Conservation (phyloP, 108 stramenopile genomes). For the Fistulifera solaris region DNA sequence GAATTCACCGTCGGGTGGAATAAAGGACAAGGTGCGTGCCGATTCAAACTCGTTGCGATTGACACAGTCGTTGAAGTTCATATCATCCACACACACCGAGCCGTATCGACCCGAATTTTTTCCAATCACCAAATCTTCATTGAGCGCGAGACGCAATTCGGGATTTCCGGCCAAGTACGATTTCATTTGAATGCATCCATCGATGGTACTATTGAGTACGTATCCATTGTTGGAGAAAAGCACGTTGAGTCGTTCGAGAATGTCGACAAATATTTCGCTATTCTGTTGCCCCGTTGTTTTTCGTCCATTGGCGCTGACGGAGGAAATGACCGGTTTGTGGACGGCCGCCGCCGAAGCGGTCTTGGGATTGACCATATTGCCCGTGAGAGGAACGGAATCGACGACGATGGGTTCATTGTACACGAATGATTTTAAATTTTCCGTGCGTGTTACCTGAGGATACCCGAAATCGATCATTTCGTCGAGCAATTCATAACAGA, state of each 20-base stretch:
- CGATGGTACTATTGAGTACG: slow-evolving; percentile 96
- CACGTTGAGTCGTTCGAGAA: slow-evolving; percentile 96
- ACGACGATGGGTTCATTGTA: slow-evolving; percentile 98
- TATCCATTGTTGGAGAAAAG: slow-evolving; percentile 97
- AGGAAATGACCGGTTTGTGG: slow-evolving; percentile 90
- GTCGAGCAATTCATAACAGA: slow-evolving; percentile 98
- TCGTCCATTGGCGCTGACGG: slow-evolving; percentile 65
- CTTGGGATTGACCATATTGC: slow-evolving; percentile 88
- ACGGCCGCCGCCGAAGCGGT: slow-evolving; percentile 92
- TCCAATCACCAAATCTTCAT: slow-evolving; percentile 97
- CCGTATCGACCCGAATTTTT: slow-evolving; percentile 60
- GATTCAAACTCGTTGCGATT: slow-evolving; percentile 92
- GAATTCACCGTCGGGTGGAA: slow-evolving; percentile 99
- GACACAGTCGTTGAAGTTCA: slow-evolving; percentile 99
- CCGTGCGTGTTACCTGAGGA: slow-evolving; percentile 94
- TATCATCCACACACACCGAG: slow-evolving; percentile 87
- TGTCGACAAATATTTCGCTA: slow-evolving; percentile 99
- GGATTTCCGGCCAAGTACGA: slow-evolving; percentile 93
- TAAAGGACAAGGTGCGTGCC: slow-evolving; percentile 79
- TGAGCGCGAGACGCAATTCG: slow-evolving; percentile 93
- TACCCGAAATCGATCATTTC: slow-evolving; percentile 99
- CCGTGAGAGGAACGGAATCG: slow-evolving; percentile 59
- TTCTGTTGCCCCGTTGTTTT: slow-evolving; percentile 69
- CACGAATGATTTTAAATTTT: slow-evolving; percentile 93
- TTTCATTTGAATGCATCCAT: slow-evolving; percentile 98